Conservation (phyloP, 31 red algal genomes). For the Odonthalia washingtoniensis region DNA sequence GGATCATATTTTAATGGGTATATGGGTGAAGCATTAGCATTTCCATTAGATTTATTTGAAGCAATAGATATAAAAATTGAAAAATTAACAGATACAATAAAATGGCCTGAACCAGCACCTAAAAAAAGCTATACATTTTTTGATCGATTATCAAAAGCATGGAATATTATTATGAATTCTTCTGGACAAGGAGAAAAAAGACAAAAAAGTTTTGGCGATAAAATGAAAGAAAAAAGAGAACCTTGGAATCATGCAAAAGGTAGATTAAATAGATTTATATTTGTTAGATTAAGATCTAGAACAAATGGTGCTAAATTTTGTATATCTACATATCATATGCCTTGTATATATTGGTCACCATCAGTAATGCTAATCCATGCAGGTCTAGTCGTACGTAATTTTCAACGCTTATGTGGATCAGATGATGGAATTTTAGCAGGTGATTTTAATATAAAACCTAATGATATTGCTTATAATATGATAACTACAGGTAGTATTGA, state of each 20-base stretch:
- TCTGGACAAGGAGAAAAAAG: constrained; percentile 11
- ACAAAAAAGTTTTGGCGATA: no score
- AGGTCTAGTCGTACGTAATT: constrained; percentile 58
- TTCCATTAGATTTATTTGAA: constrained; percentile 79
- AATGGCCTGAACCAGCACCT: constrained; percentile 60
- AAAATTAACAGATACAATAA: constrained; percentile 66
- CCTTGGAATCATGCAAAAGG: constrained; percentile 70
- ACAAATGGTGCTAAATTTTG: constrained; percentile 74
- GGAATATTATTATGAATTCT: constrained; percentile 26
- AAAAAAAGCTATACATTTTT: constrained; percentile 3
- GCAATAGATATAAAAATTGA: constrained; percentile 73
- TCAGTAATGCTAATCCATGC: constrained; percentile 82
- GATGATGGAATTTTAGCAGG: constrained; percentile 77
- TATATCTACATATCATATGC: constrained; percentile 90
- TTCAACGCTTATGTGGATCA: constrained; percentile 66
- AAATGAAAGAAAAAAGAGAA: constrained; percentile 29
- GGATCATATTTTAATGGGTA: constrained; percentile 81
- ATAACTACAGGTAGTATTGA: constrained; percentile 67
- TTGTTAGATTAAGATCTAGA: constrained; percentile 59
- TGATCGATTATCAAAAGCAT: constrained; percentile 13
- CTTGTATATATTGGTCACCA: constrained; percentile 83
- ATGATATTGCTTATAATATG: constrained; percentile 75
- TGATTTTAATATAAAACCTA: constrained; percentile 88
- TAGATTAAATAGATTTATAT: constrained; percentile 76
- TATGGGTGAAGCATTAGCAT: constrained; percentile 85